phyloP scores from a whole-genome alignment of 202 grass and related monocot species.

The Saccharum hybrid region DNA sequence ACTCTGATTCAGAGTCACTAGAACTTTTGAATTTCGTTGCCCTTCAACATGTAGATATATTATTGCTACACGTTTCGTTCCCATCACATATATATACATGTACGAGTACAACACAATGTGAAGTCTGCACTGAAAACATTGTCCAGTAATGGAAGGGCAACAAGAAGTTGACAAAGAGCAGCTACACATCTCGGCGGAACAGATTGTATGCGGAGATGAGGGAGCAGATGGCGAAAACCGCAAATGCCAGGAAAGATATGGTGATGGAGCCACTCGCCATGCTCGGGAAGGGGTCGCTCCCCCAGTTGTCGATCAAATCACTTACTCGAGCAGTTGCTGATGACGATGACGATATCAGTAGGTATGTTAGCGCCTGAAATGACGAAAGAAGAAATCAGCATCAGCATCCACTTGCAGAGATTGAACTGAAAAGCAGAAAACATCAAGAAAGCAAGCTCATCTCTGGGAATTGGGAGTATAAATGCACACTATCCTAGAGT shows the following conservation, averaged over 20 bases:
- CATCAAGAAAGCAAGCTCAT: neutral
- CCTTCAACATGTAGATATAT: neutral
- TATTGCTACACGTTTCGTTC: constrained; percentile 29
- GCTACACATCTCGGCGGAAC: constrained; percentile 64
- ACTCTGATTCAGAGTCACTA: neutral
- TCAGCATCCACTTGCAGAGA: neutral
- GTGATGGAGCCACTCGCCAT: constrained; percentile 80
- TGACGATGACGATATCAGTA: constrained; percentile 84
- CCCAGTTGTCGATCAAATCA: constrained; percentile 85
- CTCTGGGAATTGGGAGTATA: neutral
- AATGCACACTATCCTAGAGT: neutral
- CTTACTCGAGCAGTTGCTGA: constrained; percentile 70
- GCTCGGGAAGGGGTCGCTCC: constrained; percentile 70
- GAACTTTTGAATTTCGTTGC: neutral
- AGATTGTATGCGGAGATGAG: constrained; percentile 88
- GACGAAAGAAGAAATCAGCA: constrained; percentile 33
- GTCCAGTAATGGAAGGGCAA: constrained; percentile 4
- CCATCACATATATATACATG: neutral
- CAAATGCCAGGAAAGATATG: constrained; percentile 79
- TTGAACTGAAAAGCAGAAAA: neutral
- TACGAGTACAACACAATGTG: constrained; percentile 33
- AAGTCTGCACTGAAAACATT: constrained; percentile 9
- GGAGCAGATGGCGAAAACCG: constrained; percentile 71
- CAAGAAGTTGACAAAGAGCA: neutral
- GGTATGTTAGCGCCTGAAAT: constrained; percentile 69